Conservation (phyloP, 2,329 filamentous ascomycete species). For the Verticillium nonalfalfae region DNA sequence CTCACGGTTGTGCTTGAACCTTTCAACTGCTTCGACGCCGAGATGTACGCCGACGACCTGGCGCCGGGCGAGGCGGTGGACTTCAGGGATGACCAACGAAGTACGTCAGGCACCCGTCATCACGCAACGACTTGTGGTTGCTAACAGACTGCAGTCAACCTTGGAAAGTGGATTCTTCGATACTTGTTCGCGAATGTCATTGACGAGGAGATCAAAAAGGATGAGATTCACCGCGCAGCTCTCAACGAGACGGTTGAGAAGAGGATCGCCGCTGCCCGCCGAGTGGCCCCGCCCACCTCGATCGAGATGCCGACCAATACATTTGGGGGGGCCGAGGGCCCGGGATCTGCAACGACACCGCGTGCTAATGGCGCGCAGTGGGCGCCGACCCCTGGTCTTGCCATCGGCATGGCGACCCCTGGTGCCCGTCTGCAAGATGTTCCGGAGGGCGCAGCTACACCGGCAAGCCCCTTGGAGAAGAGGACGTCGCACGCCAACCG, state of each 20-base stretch:
- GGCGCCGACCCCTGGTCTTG: conserved; percentile 65
- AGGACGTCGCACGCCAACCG: conserved; percentile 49
- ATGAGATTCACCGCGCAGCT: conserved; percentile 65
- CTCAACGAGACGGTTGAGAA: conserved; percentile 59
- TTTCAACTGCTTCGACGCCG: conserved; percentile 94
- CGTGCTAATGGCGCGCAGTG: conserved; percentile 58
- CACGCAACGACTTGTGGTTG: neutral
- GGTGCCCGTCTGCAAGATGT: conserved; percentile 37
- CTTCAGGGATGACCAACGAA: conserved; percentile 89
- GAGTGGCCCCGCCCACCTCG: conserved; percentile 52
- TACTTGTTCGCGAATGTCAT: conserved; percentile 88
- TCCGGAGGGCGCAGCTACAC: conserved; percentile 38
- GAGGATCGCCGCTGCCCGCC: conserved; percentile 44
- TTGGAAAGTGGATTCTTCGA: conserved; percentile 92
- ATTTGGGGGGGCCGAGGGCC: conserved; percentile 23
- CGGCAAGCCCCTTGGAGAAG: conserved; percentile 45
- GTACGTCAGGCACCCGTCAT: conserved; percentile 40
- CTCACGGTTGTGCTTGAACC: conserved; percentile 87
- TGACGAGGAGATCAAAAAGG: conserved; percentile 81
- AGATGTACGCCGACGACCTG: conserved; percentile 92
- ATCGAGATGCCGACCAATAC: conserved; percentile 38
- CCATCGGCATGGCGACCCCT: conserved; percentile 73
- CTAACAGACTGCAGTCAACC: conserved; percentile 62
- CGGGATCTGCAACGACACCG: conserved; percentile 49
- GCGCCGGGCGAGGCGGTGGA: conserved; percentile 66